A percentile compares a stretch with the other conserved stretches of the same genome.
phyloP scores from a whole-genome alignment of 257 asterid genomes.

The Nicotiana tomentosiformis region DNA sequence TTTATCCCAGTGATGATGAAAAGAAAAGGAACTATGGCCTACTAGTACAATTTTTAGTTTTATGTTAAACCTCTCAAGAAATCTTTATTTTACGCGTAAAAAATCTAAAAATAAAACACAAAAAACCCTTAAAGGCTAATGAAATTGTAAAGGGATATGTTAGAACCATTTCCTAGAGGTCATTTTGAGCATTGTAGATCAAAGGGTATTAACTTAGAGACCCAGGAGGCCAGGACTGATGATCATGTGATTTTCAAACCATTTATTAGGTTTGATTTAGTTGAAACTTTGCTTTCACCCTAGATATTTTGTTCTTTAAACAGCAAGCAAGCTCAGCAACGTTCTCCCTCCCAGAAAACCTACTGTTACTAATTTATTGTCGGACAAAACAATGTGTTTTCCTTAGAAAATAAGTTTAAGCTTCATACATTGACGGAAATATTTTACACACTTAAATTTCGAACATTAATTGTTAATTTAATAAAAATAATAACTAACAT shows the following conservation, averaged over 20 bases:
- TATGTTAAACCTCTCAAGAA: too few species aligned
- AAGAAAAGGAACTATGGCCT: too few species aligned
- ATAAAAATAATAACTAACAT: too few species aligned
- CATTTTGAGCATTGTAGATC: not conserved
- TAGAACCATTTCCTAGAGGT: not conserved
- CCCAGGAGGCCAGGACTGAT: not conserved
- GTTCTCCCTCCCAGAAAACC: not conserved
- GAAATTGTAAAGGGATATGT: too few species aligned
- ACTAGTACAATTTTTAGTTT: too few species aligned
- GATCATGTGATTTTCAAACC: not conserved
- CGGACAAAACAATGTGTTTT: not conserved
- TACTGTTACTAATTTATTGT: not conserved
- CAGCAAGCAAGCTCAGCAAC: not conserved
- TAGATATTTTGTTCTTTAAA: not conserved
- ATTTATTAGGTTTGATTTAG: not conserved
- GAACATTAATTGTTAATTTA: too few species aligned
- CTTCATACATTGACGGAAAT: too few species aligned
- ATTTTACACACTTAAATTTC: too few species aligned
- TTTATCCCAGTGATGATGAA: too few species aligned
- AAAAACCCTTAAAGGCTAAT: too few species aligned
- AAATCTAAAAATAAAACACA: too few species aligned
- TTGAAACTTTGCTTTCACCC: not conserved
- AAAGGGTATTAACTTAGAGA: not conserved
- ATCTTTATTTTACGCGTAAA: too few species aligned
- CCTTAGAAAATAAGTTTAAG: not conserved